Conservation (phyloP, 2,329 filamentous ascomycete genomes). For the Colletotrichum endophyticum region DNA sequence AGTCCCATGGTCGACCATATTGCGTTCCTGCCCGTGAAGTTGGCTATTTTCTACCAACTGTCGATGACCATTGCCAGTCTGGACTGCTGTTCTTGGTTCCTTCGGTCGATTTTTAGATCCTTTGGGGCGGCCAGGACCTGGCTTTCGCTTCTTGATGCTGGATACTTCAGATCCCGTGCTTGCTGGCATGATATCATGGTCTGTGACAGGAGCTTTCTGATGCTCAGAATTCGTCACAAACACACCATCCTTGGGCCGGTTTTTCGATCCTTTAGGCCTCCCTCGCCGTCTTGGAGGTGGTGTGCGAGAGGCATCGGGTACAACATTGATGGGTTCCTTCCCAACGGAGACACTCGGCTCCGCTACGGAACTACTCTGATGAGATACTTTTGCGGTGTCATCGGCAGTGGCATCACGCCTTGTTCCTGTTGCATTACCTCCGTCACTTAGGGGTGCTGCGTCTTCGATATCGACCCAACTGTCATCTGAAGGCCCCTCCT, state of each 20-base stretch:
- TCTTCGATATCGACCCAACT: slow-evolving; percentile 53
- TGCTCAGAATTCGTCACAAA: too few species aligned
- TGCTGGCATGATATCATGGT: neutral
- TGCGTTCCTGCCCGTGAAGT: neutral
- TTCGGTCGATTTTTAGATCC: slow-evolving; percentile 57
- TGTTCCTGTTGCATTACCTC: neutral
- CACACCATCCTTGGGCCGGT: neutral
- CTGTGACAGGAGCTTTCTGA: neutral
- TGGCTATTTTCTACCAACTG: neutral
- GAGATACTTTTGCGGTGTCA: neutral
- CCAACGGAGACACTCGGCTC: neutral
- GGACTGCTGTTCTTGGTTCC: slow-evolving; percentile 20
- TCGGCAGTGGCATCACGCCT: neutral
- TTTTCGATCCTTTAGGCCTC: slow-evolving; percentile 26
- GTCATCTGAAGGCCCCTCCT: slow-evolving; percentile 33
- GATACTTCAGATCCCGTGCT: slow-evolving; percentile 19
- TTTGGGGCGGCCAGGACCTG: slow-evolving; percentile 48
- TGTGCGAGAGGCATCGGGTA: neutral
- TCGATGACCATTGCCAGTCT: neutral
- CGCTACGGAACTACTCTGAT: neutral
- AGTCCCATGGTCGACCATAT: neutral
- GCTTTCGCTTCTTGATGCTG: slow-evolving; percentile 38
- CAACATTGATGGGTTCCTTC: neutral
- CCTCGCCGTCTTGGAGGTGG: slow-evolving; percentile 19
- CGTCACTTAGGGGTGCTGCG: slow-evolving; percentile 30